Base-by-base conservation (phyloP, 2,329 filamentous ascomycete species). In the Graphilbum fragrans region DNA sequence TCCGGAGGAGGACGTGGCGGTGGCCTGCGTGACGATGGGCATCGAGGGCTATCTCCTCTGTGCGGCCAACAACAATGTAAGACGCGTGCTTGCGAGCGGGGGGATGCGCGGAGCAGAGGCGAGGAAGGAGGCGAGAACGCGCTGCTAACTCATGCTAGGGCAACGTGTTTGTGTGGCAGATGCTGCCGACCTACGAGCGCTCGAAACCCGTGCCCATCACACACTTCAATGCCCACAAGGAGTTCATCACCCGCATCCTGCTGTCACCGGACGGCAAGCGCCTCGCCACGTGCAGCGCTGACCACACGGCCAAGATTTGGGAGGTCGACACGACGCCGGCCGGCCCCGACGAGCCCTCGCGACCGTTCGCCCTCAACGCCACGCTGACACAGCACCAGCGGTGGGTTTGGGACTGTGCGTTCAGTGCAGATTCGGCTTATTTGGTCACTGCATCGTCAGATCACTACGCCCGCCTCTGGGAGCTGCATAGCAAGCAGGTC, bases 371-470 rank as follows among this genome's bases (percentile, higher is more conserved):
- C 10, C 74, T 94, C 18, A 85, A 94, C 61, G 87, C 86, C 3
- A 93, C 86, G 2, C 74, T 95, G 1, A 83, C 83, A 19, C 86
- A 84, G 41, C 88, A 95, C 62, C 88, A 95, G 63, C 80, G 88
- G 41, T 95, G 88, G 88, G 88, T 95, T 1, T 95, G 88, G 88
- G 88, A 95, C 59, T 95, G 88, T 55, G 88, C 88, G 1, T 95
- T 95, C 62, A 90, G 83, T 47, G 88, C 88, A 21, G 88, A 95
- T 58, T 88, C 82, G 27, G 88, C 88, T 1, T 95, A 95, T 55
- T 69, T 95, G 7, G 88, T 95, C 12, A 95, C 88, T 1, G 87
- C 88, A 5, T 94, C 86, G 58, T 90, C 82, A 34, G 88, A 95
- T 57, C 88, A 95, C 59, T 95, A 94, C 57, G 88, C 88, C 2